phyloP scores from a whole-genome alignment of 148 eudicot genomes.

The Persicaria maculosa region DNA sequence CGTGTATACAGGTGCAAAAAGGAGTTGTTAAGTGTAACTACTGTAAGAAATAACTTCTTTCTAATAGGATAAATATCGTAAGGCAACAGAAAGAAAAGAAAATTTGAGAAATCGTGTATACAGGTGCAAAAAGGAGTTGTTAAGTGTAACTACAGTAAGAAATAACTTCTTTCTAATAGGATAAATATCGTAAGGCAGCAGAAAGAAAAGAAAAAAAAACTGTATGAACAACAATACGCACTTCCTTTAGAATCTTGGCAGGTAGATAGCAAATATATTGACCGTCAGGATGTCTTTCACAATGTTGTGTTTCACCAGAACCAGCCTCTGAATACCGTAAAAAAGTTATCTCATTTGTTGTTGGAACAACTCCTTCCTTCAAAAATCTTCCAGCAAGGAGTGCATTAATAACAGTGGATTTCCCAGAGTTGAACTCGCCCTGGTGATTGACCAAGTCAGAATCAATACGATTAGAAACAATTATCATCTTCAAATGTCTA shows the following conservation, averaged over 20 bases:
- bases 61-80: background rate
- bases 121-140: background rate
- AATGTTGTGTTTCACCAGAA: slow-evolving; percentile 49
- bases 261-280: slow-evolving; percentile 77
- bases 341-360: slow-evolving; percentile 96
- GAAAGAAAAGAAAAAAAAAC: background rate
- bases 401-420: slow-evolving; percentile 92
- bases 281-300: slow-evolving; percentile 89
- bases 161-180: background rate
- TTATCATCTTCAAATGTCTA: background rate
- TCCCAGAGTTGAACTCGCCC: slow-evolving; percentile 99
- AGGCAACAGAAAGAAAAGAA: background rate
- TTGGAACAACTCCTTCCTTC: slow-evolving; percentile 93
- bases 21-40: background rate
- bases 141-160: background rate
- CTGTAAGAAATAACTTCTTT: background rate
- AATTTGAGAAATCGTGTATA: background rate
- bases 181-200: background rate
- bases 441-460: slow-evolving; percentile 17
- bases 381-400: slow-evolving; percentile 76
- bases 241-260: slow-evolving; percentile 77
- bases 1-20: background rate
- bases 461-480: background rate
- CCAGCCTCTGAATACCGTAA: slow-evolving; percentile 61
- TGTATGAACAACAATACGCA: slow-evolving; percentile 22